phyloP scores from a whole-genome alignment of 2,329 filamentous ascomycete species.

The Graphilbum ipis-grandicollis region DNA sequence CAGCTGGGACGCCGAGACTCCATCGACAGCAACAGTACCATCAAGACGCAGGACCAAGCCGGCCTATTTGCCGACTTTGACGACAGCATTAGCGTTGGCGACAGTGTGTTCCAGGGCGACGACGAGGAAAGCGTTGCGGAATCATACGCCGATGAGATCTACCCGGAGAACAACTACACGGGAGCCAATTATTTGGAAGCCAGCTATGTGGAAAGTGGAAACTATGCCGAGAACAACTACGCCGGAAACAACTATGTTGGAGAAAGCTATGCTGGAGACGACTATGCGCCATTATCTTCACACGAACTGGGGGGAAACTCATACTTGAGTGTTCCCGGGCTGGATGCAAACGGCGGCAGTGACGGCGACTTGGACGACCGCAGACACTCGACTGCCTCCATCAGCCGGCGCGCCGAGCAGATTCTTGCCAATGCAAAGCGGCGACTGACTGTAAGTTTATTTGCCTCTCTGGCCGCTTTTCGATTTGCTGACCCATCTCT shows the following conservation, averaged over 20 bases:
- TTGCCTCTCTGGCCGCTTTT: not conserved
- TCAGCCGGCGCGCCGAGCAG: constrained; percentile 71
- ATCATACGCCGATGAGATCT: constrained; percentile 31
- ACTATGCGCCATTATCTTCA: too few species aligned
- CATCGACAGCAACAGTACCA: constrained; percentile 42
- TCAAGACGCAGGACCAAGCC: constrained; percentile 31
- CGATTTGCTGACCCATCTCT: not conserved
- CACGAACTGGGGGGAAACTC: too few species aligned
- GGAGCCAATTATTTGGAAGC: too few species aligned
- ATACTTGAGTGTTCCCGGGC: too few species aligned
- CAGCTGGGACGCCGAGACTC: constrained; percentile 33
- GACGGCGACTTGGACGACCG: constrained; percentile 27
- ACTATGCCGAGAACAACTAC: too few species aligned
- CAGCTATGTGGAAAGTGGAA: too few species aligned
- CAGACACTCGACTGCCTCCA: constrained; percentile 26
- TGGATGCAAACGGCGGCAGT: constrained; percentile 10
- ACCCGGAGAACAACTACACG: too few species aligned
- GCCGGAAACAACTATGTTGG: too few species aligned
- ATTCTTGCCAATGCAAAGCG: constrained; percentile 89
- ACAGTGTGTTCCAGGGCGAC: constrained; percentile 49
- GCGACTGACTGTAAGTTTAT: constrained; percentile 50
- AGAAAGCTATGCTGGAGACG: too few species aligned
- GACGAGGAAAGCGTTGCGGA: constrained; percentile 49
- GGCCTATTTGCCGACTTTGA: constrained; percentile 43
- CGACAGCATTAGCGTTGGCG: constrained; percentile 42